Evolutionary conservation across 805 yeast genomes (phyloP).

Genomic region (Ogataea paraovalis): DNA sequence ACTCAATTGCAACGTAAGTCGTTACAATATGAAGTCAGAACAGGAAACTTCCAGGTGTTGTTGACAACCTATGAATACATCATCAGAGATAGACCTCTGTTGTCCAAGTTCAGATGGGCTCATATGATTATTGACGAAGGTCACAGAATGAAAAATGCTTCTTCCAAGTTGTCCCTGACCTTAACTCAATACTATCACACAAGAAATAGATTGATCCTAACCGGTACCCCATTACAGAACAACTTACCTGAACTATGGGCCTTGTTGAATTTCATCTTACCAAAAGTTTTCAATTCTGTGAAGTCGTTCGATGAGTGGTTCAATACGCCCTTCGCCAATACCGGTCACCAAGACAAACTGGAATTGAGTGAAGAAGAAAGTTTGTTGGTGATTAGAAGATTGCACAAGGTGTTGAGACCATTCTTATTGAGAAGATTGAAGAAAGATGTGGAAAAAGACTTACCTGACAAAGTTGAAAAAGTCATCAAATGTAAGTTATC

Average conservation of each 20-base stretch:
- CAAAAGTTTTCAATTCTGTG: constrained; percentile 80
- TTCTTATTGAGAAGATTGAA: constrained; percentile 79
- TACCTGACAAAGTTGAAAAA: constrained; percentile 80
- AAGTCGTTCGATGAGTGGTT: constrained; percentile 89
- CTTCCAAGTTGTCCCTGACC: constrained; percentile 68
- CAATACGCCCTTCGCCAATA: constrained; percentile 82
- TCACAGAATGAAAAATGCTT: constrained; percentile 80
- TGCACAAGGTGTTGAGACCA: constrained; percentile 83
- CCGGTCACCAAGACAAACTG: constrained; percentile 77
- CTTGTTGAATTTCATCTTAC: constrained; percentile 72
- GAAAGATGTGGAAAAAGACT: constrained; percentile 81
- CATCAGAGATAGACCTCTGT: constrained; percentile 68
- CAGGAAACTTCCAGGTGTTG: constrained; percentile 70
- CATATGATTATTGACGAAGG: constrained; percentile 93
- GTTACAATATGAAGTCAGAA: constrained; percentile 58
- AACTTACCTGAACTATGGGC: constrained; percentile 88
- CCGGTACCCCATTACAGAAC: constrained; percentile 87
- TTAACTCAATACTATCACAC: constrained; percentile 70
- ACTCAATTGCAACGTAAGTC: constrained; percentile 67
- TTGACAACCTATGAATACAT: constrained; percentile 81
- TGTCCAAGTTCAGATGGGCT: constrained; percentile 68
- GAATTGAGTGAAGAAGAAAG: constrained; percentile 86
- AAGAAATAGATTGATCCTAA: constrained; percentile 71
- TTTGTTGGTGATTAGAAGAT: constrained; percentile 73
- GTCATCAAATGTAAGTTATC: constrained; percentile 77